Evolutionary conservation across 352 stramenopile species (phyloP).

Genomic region (Phytophthora rubi): DNA sequence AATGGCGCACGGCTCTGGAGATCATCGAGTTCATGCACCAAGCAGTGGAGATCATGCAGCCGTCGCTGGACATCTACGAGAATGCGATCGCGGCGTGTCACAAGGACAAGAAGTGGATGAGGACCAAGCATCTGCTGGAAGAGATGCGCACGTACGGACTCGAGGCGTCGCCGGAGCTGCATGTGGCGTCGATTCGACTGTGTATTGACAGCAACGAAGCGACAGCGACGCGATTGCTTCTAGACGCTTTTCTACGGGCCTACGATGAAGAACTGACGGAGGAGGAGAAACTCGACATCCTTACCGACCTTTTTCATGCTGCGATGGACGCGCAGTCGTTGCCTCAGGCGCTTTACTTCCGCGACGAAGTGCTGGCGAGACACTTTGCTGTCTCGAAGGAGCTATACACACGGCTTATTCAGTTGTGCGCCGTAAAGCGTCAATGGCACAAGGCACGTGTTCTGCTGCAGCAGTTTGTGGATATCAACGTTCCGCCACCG

Average conservation of each 20-base stretch:
- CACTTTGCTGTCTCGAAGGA: conserved; percentile 41
- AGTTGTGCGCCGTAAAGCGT: conserved; percentile 52
- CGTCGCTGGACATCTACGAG: conserved; percentile 73
- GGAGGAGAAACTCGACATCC: conserved; percentile 46
- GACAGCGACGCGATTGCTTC: conserved; percentile 57
- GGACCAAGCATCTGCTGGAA: conserved; percentile 70
- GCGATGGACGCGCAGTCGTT: conserved; percentile 52
- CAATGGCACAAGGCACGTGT: conserved; percentile 65
- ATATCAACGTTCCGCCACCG: conserved; percentile 43
- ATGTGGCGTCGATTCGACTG: conserved; percentile 57
- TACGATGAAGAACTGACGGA: conserved; percentile 46
- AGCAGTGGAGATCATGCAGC: conserved; percentile 72
- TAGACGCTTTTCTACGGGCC: conserved; percentile 48
- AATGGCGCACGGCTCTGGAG: conserved; percentile 61
- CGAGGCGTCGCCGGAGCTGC: conserved; percentile 59
- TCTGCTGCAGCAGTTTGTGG: conserved; percentile 55
- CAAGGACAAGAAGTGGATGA: conserved; percentile 68
- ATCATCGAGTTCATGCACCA: conserved; percentile 78
- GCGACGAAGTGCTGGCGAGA: conserved; percentile 50
- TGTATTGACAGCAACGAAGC: conserved; percentile 57
- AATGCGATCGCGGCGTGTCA: conserved; percentile 69
- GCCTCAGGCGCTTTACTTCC: conserved; percentile 65
- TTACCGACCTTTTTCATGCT: conserved; percentile 51
- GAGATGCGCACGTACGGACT: conserved; percentile 62
- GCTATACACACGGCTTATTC: conserved; percentile 52